Evolutionary conservation across 768 basidiomycete genomes (phyloP).

Genomic region (Tremella mesenterica): DNA sequence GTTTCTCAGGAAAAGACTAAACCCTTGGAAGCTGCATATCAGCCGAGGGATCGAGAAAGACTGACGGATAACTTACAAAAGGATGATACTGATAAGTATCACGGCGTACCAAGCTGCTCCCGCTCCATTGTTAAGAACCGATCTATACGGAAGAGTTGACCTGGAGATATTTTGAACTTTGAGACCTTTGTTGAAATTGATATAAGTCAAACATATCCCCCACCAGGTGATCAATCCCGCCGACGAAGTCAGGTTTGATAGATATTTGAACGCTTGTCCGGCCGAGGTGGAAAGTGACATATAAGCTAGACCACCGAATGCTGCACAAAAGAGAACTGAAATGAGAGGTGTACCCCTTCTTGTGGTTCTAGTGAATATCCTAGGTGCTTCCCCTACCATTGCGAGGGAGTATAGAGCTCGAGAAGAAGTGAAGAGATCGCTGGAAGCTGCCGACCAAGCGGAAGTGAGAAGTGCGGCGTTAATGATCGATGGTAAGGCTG

Average conservation of each 20-base stretch:
- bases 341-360: constrained; percentile 67
- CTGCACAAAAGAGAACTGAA: constrained; percentile 60
- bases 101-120: too few species aligned
- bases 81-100: too few species aligned
- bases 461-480: constrained; percentile 61
- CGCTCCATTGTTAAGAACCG: constrained; percentile 1
- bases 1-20: too few species aligned
- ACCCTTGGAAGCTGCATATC: too few species aligned
- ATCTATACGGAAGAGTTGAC: constrained; percentile 55
- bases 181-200: constrained; percentile 77
- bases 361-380: constrained; percentile 61
- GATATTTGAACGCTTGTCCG: constrained; percentile 66
- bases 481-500: constrained; percentile 65
- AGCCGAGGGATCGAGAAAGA: too few species aligned
- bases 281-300: constrained; percentile 65
- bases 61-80: too few species aligned
- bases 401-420: constrained; percentile 71
- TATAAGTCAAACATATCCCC: constrained; percentile 64
- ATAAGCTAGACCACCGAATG: constrained; percentile 57
- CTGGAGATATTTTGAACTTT: constrained; percentile 72
- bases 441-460: constrained; percentile 85
- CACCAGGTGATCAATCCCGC: constrained; percentile 64
- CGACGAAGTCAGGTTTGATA: constrained; percentile 60
- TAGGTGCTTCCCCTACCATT: constrained; percentile 68
- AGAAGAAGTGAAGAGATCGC: constrained; percentile 81